A percentile compares a stretch with the other conserved stretches of the same genome.
Conservation (phyloP, 768 basidiomycete genomes). For the Mycena vitilis region DNA sequence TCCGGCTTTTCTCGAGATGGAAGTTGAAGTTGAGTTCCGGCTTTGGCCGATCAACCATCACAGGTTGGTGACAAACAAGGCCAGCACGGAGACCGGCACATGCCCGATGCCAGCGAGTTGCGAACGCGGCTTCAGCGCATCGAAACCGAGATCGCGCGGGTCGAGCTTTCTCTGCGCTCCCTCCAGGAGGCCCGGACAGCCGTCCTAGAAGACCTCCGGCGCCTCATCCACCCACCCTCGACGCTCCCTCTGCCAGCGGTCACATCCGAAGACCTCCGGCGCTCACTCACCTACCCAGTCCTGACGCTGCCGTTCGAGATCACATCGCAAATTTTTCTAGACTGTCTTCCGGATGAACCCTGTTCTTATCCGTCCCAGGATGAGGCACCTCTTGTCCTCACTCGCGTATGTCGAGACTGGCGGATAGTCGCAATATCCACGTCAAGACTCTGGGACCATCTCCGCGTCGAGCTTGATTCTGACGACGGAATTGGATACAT, state of each 20-base stretch:
- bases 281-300: too few species aligned
- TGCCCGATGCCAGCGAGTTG: slow-evolving; percentile 1
- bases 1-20: too few species aligned
- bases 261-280: too few species aligned
- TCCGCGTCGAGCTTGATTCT: slow-evolving; percentile 23
- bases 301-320: slow-evolving; percentile 25
- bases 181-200: slow-evolving; percentile 17
- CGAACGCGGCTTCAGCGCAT: slow-evolving; percentile 11
- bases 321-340: slow-evolving; percentile 26
- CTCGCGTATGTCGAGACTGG: slow-evolving; percentile 26
- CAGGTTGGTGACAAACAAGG: too few species aligned
- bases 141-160: slow-evolving; percentile 16
- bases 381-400: slow-evolving; percentile 17
- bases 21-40: too few species aligned
- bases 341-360: slow-evolving; percentile 12
- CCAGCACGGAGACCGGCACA: too few species aligned
- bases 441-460: slow-evolving; percentile 10
- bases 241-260: slow-evolving; percentile 12
- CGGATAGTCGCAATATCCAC: slow-evolving; percentile 22
- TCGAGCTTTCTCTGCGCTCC: slow-evolving; percentile 2
- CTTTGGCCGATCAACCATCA: too few species aligned
- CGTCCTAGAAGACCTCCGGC: slow-evolving; percentile 9
- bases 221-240: slow-evolving; percentile 6
- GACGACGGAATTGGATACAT: slow-evolving; percentile 19
- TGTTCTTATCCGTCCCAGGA: slow-evolving; percentile 15